Evolutionary conservation across 768 basidiomycete species (phyloP).

Genomic region (Russula vinacea): DNA sequence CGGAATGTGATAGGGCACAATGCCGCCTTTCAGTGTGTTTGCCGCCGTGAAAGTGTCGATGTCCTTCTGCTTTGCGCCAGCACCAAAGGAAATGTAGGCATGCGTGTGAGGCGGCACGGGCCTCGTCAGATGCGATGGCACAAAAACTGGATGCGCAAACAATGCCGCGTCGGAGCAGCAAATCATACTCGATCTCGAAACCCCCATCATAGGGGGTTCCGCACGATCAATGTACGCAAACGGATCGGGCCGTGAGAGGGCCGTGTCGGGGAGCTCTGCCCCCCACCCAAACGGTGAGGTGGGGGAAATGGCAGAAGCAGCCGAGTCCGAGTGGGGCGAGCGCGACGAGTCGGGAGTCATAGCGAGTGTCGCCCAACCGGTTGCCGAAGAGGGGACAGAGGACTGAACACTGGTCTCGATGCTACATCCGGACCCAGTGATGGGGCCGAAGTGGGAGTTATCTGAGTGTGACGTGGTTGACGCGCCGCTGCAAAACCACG

Average conservation of each 20-base stretch:
- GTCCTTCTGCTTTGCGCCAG: conserved; percentile 81
- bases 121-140: conserved; percentile 40
- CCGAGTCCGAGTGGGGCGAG: conserved; percentile 12
- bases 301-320: conserved; percentile 9
- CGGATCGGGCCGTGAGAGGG: conserved; percentile 30
- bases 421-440: neutral
- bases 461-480: neutral
- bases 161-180: conserved; percentile 19
- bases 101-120: conserved; percentile 58
- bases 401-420: neutral
- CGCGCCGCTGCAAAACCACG: conserved; percentile 47
- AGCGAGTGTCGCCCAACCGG: conserved; percentile 28
- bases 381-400: neutral
- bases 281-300: neutral
- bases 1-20: conserved; percentile 77
- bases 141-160: conserved; percentile 35
- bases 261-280: conserved; percentile 1
- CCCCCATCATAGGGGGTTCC: conserved; percentile 7
- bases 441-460: neutral
- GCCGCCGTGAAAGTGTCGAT: conserved; percentile 73
- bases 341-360: conserved; percentile 18
- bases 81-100: conserved; percentile 82
- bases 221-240: conserved; percentile 31
- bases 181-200: conserved; percentile 2
- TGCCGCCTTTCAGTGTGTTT: conserved; percentile 60